Evolutionary conservation across 768 basidiomycete species (phyloP).

Genomic region (Sutorius australiensis): DNA sequence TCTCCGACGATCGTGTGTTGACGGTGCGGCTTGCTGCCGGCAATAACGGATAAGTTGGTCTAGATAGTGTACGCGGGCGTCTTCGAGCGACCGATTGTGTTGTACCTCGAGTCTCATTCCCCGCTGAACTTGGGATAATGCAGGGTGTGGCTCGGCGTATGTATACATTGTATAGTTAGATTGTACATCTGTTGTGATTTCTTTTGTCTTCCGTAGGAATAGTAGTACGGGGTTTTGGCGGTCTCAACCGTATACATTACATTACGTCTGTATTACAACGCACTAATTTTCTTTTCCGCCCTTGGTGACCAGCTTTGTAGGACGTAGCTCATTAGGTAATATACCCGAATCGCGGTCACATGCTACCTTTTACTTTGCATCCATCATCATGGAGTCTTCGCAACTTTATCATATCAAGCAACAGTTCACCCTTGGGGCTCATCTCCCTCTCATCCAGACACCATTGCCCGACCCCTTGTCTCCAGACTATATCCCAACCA

Average conservation of each 20-base stretch:
- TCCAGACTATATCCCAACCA: constrained; percentile 56
- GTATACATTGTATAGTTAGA: constrained; percentile 30
- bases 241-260: not conserved
- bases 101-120: constrained; percentile 12
- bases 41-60: constrained; percentile 11
- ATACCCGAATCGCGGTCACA: too few relatives aligned
- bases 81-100: constrained; percentile 3
- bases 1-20: constrained; percentile 84
- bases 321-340: too few relatives aligned
- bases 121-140: constrained; percentile 13
- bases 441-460: constrained; percentile 54
- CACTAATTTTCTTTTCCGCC: not conserved
- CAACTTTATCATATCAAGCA: constrained; percentile 68
- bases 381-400: constrained; percentile 44
- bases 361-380: not conserved
- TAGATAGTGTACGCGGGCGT: not conserved
- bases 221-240: not conserved
- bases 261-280: not conserved
- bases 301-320: too few relatives aligned
- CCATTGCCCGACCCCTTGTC: constrained; percentile 58
- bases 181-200: constrained; percentile 29
- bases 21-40: constrained; percentile 52
- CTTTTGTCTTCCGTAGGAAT: constrained; percentile 8
- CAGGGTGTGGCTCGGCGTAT: constrained; percentile 5
- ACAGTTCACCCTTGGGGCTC: constrained; percentile 76